A percentile compares a stretch with the other conserved stretches of the same genome.
Conservation (phyloP, 2,329 filamentous ascomycete genomes). For the Aspergillus sp. region DNA sequence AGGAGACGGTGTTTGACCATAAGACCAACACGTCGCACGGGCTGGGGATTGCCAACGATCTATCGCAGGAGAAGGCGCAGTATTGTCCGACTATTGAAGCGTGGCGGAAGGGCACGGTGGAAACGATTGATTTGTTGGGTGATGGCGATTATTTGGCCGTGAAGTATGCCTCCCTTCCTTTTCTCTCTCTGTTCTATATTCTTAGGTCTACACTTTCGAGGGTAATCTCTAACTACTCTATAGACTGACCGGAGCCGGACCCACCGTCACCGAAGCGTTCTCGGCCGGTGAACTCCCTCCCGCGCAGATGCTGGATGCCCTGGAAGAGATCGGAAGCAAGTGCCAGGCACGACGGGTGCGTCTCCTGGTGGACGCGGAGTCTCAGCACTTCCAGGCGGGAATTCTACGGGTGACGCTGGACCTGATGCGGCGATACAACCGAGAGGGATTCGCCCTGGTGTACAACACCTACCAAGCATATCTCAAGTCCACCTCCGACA, state of each 20-base stretch:
- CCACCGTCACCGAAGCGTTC: conserved; percentile 67
- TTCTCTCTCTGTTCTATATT: not conserved
- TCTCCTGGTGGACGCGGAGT: conserved; percentile 83
- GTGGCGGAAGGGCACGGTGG: conserved; percentile 73
- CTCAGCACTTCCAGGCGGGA: conserved; percentile 72
- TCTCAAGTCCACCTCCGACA: conserved; percentile 61
- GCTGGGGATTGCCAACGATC: conserved; percentile 8
- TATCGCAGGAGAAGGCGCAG: not conserved
- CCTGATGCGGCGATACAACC: conserved; percentile 78
- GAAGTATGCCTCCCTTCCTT: conserved; percentile 43
- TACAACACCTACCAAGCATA: conserved; percentile 82
- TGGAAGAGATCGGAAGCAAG: conserved; percentile 66
- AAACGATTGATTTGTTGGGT: conserved; percentile 58
- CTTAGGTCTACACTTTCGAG: too few species aligned
- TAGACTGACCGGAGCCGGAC: conserved; percentile 74
- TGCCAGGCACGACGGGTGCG: conserved; percentile 63
- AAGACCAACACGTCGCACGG: conserved; percentile 24
- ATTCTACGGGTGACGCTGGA: conserved; percentile 77
- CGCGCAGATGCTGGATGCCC: conserved; percentile 64
- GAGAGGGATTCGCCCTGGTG: conserved; percentile 62
- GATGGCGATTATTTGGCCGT: conserved; percentile 64
- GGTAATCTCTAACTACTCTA: not conserved
- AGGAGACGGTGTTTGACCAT: conserved; percentile 68
- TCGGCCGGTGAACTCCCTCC: conserved; percentile 62
- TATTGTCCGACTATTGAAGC: conserved; percentile 40